Conservation (phyloP, 129 eudicot genomes). For the Sambucus nigra region DNA sequence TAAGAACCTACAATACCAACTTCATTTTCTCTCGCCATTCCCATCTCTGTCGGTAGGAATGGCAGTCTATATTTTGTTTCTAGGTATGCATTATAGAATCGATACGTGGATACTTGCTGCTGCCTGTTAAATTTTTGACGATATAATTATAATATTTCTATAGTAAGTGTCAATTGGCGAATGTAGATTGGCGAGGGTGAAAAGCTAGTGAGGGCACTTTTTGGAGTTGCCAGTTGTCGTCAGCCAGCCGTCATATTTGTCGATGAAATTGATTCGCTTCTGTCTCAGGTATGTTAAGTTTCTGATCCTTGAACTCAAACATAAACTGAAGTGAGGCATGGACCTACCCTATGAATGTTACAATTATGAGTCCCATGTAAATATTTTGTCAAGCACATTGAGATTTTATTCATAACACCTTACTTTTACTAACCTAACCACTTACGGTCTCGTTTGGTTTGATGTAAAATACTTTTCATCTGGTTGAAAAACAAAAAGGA, state of each 20-base stretch:
- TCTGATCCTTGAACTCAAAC: conserved; percentile 10
- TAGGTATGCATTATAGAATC: not conserved
- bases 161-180: conserved; percentile 9
- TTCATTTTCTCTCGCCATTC: too few species aligned
- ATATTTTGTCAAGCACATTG: not conserved
- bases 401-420: too few species aligned
- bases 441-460: too few species aligned
- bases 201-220: conserved; percentile 94
- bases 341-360: conserved; percentile 1
- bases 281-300: conserved; percentile 57
- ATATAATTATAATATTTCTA: conserved; percentile 5
- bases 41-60: not conserved
- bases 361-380: not conserved
- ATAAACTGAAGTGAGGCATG: conserved; percentile 6
- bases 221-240: conserved; percentile 93
- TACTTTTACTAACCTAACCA: too few species aligned
- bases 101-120: conserved; percentile 1
- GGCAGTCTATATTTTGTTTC: not conserved
- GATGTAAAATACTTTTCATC: too few species aligned
- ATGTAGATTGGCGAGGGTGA: conserved; percentile 93
- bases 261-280: conserved; percentile 94
- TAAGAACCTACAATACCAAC: too few species aligned
- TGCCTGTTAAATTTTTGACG: not conserved
- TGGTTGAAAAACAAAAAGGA: too few species aligned
- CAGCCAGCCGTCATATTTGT: conserved; percentile 98